Conservation (phyloP, 805 yeast genomes). For the Pichia rugopelliculosa region DNA sequence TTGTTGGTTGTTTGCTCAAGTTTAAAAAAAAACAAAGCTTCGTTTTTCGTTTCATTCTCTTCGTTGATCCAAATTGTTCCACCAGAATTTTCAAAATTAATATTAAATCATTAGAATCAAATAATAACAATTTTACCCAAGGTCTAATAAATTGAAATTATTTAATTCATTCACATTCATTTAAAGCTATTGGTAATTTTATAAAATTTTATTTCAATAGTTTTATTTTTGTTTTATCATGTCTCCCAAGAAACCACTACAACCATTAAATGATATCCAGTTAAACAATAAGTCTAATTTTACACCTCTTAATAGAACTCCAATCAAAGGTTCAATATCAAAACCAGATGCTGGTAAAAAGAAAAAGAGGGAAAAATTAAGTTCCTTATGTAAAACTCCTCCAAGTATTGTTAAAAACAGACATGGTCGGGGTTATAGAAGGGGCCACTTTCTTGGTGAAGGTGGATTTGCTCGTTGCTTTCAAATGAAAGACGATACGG, state of each 20-base stretch:
- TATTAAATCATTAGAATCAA: background rate
- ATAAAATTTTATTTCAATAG: background rate
- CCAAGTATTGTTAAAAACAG: conserved; percentile 87
- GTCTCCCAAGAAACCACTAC: conserved; percentile 38
- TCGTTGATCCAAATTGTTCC: background rate
- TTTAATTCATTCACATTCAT: background rate
- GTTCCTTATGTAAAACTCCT: conserved; percentile 91
- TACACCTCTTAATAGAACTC: conserved; percentile 29
- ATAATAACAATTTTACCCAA: background rate
- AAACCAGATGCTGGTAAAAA: conserved; percentile 31
- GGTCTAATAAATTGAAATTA: background rate
- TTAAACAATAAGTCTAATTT: conserved; percentile 35
- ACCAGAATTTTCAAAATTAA: background rate
- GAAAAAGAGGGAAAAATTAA: conserved; percentile 82
- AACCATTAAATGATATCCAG: conserved; percentile 47
- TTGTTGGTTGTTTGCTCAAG: background rate
- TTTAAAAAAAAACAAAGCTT: background rate
- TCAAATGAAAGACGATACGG: conserved; percentile 87
- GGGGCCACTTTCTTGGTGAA: conserved; percentile 90
- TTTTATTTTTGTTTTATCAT: conserved; percentile 7
- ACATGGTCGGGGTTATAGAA: conserved; percentile 78
- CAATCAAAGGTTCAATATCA: conserved; percentile 32
- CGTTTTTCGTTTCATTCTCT: background rate
- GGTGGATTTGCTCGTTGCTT: conserved; percentile 99
- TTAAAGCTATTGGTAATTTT: too few species aligned